Evolutionary conservation across 768 basidiomycete species (phyloP).

Genomic region (Boletellus ananas): DNA sequence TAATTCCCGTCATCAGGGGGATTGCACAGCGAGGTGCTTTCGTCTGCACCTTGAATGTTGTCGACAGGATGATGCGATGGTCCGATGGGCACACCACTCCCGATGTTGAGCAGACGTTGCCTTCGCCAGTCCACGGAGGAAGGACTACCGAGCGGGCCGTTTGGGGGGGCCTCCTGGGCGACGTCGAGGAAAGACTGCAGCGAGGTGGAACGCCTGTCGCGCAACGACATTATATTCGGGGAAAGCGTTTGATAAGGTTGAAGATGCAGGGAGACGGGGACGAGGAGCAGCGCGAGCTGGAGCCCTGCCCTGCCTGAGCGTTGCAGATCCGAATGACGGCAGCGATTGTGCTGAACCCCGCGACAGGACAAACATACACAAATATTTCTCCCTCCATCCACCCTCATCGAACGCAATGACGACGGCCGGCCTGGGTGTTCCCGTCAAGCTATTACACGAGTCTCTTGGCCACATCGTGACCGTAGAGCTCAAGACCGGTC

Average conservation of each 20-base stretch:
- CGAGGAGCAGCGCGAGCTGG: no score
- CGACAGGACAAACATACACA: slow-evolving; percentile 14
- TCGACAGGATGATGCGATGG: slow-evolving; percentile 2
- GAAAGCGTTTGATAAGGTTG: no score
- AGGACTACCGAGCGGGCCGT: slow-evolving; percentile 44
- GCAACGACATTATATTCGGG: slow-evolving; percentile 15
- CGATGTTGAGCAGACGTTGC: slow-evolving; percentile 56
- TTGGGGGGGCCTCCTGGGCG: slow-evolving; percentile 14
- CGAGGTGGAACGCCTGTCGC: slow-evolving; percentile 16
- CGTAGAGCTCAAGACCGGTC: slow-evolving; percentile 97
- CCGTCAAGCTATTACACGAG: slow-evolving; percentile 95
- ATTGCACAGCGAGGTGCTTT: slow-evolving; percentile 35
- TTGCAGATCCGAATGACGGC: neutral
- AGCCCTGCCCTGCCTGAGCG: neutral
- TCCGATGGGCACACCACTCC: slow-evolving; percentile 17
- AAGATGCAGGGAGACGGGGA: no score
- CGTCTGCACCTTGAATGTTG: slow-evolving; percentile 19
- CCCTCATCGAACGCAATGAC: slow-evolving; percentile 31
- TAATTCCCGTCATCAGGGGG: slow-evolving; percentile 40
- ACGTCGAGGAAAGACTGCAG: slow-evolving; percentile 17
- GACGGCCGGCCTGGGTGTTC: slow-evolving; percentile 76
- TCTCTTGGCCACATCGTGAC: slow-evolving; percentile 95
- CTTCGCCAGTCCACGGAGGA: slow-evolving; percentile 59
- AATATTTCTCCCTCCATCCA: slow-evolving; percentile 13
- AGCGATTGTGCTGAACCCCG: neutral